A percentile compares a stretch with the other conserved stretches of the same genome.
Conservation (phyloP, 148 eudicot genomes). For the Fallopia convolvulus region DNA sequence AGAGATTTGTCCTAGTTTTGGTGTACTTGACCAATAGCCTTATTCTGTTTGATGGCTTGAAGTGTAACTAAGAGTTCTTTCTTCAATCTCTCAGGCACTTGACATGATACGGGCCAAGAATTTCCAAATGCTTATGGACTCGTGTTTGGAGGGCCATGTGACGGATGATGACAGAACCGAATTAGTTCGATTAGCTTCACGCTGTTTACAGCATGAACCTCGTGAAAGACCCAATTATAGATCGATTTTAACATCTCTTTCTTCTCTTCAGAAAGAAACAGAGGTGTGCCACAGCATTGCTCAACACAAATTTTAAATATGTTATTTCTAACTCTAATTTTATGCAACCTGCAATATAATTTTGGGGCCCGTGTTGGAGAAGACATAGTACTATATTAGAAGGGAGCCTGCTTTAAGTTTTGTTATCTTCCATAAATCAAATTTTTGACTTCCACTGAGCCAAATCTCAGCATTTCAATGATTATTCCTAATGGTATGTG, state of each 20-base stretch:
- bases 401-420: neutral
- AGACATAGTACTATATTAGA: neutral
- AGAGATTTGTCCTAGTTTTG: neutral
- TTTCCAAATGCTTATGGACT: slow-evolving; percentile 66
- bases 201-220: slow-evolving; percentile 81
- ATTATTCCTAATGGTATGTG: slow-evolving; percentile 1
- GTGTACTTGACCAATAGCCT: neutral
- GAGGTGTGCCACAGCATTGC: slow-evolving; percentile 31
- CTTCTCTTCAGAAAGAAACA: slow-evolving; percentile 74
- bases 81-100: slow-evolving; percentile 50
- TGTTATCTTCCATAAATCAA: neutral
- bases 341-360: neutral
- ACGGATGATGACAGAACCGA: slow-evolving; percentile 78
- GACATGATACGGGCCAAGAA: slow-evolving; percentile 75
- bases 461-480: slow-evolving; percentile 4
- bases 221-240: slow-evolving; percentile 79
- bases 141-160: slow-evolving; percentile 76
- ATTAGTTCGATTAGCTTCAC: slow-evolving; percentile 67
- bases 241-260: slow-evolving; percentile 50
- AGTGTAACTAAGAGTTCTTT: neutral
- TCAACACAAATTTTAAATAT: neutral
- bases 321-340: neutral
- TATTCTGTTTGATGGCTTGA: neutral
- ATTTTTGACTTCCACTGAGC: slow-evolving; percentile 1
- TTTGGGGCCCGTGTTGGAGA: neutral